Percentiles rank a stretch among this genome's conserved stretches.
These are phyloP conservation scores for Pneumocystis wakefieldiae DNA, from an alignment of 1,139 yeast species.

Conservation along the genomic window DNA sequence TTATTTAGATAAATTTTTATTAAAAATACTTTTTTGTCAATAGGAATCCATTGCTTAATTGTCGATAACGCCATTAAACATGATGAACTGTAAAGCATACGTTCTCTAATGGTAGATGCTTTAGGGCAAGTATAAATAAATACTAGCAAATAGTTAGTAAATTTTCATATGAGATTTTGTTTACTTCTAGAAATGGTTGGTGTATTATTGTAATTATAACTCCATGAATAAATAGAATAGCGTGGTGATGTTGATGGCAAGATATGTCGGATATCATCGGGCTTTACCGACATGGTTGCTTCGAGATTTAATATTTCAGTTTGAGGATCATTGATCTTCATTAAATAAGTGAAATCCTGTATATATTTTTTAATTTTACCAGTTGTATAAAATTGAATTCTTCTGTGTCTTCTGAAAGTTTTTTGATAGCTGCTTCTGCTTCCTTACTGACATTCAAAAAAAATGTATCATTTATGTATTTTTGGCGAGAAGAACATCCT, in stretches of 20 bases:
- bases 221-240: conserved; percentile 37
- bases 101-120: conserved; percentile 72
- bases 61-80: conserved; percentile 43
- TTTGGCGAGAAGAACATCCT: neutral
- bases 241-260: conserved; percentile 35
- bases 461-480: neutral
- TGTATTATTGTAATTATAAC: conserved; percentile 4
- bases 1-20: neutral
- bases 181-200: neutral
- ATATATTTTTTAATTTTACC: conserved; percentile 5
- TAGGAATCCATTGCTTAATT: conserved; percentile 16
- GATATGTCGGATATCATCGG: conserved; percentile 19
- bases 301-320: conserved; percentile 22
- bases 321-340: conserved; percentile 23
- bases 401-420: neutral
- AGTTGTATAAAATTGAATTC: neutral
- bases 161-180: conserved; percentile 3
- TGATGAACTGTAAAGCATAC: conserved; percentile 85
- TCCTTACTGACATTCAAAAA: conserved; percentile 13
- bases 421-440: conserved; percentile 16
- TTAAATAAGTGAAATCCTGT: conserved; percentile 10
- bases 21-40: conserved; percentile 18
- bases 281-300: conserved; percentile 13
- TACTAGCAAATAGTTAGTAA: conserved; percentile 21
- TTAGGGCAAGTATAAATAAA: conserved; percentile 85